phyloP scores from a whole-genome alignment of 2,329 filamentous ascomycete species.

The Drechmeria coniospora region DNA sequence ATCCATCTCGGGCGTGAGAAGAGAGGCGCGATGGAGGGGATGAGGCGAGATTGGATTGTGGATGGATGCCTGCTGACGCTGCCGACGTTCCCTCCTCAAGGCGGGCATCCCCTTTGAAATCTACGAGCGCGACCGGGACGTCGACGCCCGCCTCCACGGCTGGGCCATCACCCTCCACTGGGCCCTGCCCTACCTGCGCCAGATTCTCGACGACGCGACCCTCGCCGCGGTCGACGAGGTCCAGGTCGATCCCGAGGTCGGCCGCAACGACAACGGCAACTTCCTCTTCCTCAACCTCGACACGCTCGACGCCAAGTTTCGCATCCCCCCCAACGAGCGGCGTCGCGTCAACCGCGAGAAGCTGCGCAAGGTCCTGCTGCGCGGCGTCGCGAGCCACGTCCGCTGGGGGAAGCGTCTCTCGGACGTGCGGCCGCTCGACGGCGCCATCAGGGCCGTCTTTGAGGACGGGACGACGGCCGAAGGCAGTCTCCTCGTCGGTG shows the following conservation, averaged over 20 bases:
- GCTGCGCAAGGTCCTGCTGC: constrained; percentile 15
- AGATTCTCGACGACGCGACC: constrained; percentile 11
- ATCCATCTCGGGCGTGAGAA: too few relatives aligned
- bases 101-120: constrained; percentile 15
- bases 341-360: constrained; percentile 21
- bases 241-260: constrained; percentile 21
- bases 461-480: constrained; percentile 15
- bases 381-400: constrained; percentile 13
- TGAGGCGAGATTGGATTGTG: too few relatives aligned
- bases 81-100: too few relatives aligned
- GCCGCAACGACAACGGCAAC: constrained; percentile 20
- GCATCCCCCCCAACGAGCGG: constrained; percentile 20
- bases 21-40: too few relatives aligned
- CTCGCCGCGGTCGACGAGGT: constrained; percentile 10
- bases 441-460: constrained; percentile 13
- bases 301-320: constrained; percentile 20
- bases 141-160: constrained; percentile 23
- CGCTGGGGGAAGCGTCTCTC: constrained; percentile 17
- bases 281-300: constrained; percentile 25
- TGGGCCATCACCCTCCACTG: constrained; percentile 49
- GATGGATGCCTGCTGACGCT: too few relatives aligned
- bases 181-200: constrained; percentile 23
- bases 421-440: constrained; percentile 9
- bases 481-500: constrained; percentile 22
- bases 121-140: constrained; percentile 15